Evolutionary conservation across 371 early-diverging fungal species (phyloP), one percentile per base, ranked within the genome.

Genomic region (Choanephora cucurbitarum): DNA sequence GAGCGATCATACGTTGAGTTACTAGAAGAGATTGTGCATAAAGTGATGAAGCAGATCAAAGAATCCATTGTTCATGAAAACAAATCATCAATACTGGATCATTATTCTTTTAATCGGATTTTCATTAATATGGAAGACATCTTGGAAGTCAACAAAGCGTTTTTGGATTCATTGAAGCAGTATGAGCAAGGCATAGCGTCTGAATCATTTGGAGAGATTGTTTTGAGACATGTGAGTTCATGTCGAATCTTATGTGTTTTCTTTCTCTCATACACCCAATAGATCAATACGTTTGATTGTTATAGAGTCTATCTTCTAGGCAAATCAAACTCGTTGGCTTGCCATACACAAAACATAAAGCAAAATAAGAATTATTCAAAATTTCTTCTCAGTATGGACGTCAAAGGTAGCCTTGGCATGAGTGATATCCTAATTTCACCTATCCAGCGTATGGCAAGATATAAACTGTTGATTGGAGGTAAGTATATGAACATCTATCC

Each of bases 121-220:
- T 70, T 62, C 52, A 39, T 66, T 18, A 70, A 70, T 37, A 41
- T 58, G 37, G 66, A 70, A 17, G 54, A 62, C 28, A 54, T 70
- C 13, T 32, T 60, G 34, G 52, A 52, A 5, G 62, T 57, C 9
- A 66, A 70, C 43, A 51, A 44, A 17, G n/a, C 55, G 0, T 62
- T 70, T 41, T 23, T 65, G 34, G 52, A 39, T 13, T 54, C 68
- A 18, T 32, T 70, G 8, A 21, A 49, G 13, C n/a, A 43, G 13
- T 59, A 57, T 34, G 13, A 61, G 34, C 34, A 55, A 14, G 56
- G 58, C 17, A 24, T 24, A 10, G 40, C 53, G 10, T 23, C 21
- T 14, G 57, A 62, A 46, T 40, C 56, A 8, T 60, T 70, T 59
- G 70, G 70, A 14, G 42, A 59, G 11, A 56, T 70, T 11, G 56